phyloP scores from a whole-genome alignment of 352 stramenopile genomes.

The Phytopythium cucurbitacearum region DNA sequence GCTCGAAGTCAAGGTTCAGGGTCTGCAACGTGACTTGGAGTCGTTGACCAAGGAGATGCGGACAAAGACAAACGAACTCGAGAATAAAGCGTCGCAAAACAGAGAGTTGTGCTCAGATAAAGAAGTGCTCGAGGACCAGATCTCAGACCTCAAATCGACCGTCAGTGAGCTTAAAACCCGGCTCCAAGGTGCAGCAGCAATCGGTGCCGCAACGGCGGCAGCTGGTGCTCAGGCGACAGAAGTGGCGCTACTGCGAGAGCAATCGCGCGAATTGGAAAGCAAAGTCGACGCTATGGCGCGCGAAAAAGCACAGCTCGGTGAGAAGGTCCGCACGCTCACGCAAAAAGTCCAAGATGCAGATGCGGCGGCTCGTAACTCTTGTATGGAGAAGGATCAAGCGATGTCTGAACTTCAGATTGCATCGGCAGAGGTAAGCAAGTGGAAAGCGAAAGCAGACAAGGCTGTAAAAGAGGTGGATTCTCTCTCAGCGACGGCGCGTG shows the following conservation, averaged over 20 bases:
- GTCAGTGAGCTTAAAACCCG: slow-evolving; percentile 10
- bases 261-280: slow-evolving; percentile 20
- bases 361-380: slow-evolving; percentile 2
- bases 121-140: slow-evolving; percentile 24
- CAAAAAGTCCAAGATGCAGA: slow-evolving; percentile 20
- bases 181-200: neutral
- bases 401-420: slow-evolving; percentile 12
- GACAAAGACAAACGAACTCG: slow-evolving; percentile 12
- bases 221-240: slow-evolving; percentile 5
- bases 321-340: slow-evolving; percentile 22
- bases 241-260: slow-evolving; percentile 12
- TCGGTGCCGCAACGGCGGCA: neutral
- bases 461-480: slow-evolving; percentile 30
- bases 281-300: slow-evolving; percentile 16
- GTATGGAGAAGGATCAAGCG: slow-evolving; percentile 15
- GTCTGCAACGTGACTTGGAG: slow-evolving; percentile 18
- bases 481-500: slow-evolving; percentile 10
- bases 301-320: slow-evolving; percentile 25
- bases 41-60: slow-evolving; percentile 11
- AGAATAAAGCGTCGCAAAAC: slow-evolving; percentile 16
- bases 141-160: slow-evolving; percentile 17
- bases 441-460: slow-evolving; percentile 26
- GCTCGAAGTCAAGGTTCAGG: slow-evolving; percentile 12
- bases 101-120: slow-evolving; percentile 19
- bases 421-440: slow-evolving; percentile 20